Evolutionary conservation across 345 rosid species (phyloP).

Genomic region (Geranium rotundifolium): DNA sequence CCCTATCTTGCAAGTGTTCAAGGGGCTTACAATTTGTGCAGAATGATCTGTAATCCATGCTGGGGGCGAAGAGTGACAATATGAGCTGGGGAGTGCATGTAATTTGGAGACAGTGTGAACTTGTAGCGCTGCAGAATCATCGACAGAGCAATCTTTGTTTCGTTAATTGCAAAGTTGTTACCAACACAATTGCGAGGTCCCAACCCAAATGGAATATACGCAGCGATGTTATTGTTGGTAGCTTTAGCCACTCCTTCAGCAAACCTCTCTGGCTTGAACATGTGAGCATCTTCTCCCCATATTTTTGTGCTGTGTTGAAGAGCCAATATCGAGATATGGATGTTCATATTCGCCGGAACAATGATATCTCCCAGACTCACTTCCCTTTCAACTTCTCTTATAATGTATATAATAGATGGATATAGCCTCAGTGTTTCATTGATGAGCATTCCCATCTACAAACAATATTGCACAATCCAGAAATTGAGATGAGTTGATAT

Average conservation of each 20-base stretch:
- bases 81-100: slow-evolving; percentile 17
- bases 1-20: too few species aligned
- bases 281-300: slow-evolving; percentile 25
- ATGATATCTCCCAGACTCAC: slow-evolving; percentile 12
- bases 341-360: slow-evolving; percentile 9
- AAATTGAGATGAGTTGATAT: too few species aligned
- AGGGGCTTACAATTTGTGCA: too few species aligned
- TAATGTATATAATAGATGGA: background rate
- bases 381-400: slow-evolving; percentile 8
- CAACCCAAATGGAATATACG: too few species aligned
- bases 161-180: slow-evolving; percentile 19
- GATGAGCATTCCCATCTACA: slow-evolving; percentile 23
- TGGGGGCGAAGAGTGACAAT: slow-evolving; percentile 12
- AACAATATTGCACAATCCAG: too few species aligned
- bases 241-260: background rate
- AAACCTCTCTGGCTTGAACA: slow-evolving; percentile 23
- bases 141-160: slow-evolving; percentile 22
- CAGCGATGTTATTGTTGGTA: too few species aligned
- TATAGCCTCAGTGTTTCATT: slow-evolving; percentile 28
- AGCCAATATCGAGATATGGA: slow-evolving; percentile 12
- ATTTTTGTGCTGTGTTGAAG: slow-evolving; percentile 16
- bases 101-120: slow-evolving; percentile 22
- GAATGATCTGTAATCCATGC: slow-evolving; percentile 17
- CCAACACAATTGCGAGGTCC: slow-evolving; percentile 11
- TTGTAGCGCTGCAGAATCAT: slow-evolving; percentile 27